Conservation (phyloP, 2,329 filamentous ascomycete species). For the Neurospora sp. region DNA sequence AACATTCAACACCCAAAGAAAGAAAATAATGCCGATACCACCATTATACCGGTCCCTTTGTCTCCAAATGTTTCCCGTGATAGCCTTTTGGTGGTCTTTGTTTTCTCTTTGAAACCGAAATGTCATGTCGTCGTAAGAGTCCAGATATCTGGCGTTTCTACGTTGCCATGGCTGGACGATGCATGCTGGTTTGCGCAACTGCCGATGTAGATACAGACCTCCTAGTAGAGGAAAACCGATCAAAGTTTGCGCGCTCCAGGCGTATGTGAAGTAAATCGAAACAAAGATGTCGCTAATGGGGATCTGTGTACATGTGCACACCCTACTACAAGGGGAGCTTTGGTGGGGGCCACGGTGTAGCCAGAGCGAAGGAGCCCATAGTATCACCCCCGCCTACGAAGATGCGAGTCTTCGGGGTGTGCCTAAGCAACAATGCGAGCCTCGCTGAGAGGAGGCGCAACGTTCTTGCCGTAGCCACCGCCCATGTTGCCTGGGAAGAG, state of each 20-base stretch:
- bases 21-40: neutral
- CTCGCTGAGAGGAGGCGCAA: slow-evolving; percentile 32
- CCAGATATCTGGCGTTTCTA: neutral
- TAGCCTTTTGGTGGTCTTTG: neutral
- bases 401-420: neutral
- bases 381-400: neutral
- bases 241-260: neutral
- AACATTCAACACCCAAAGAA: neutral
- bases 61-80: neutral
- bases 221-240: neutral
- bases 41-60: neutral
- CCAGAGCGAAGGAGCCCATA: neutral
- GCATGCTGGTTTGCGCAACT: neutral
- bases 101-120: neutral
- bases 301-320: neutral
- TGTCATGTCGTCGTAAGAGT: neutral
- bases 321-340: neutral
- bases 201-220: neutral
- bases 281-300: neutral
- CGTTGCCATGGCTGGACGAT: neutral
- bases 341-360: neutral
- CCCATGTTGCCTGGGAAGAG: slow-evolving; percentile 39
- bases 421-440: slow-evolving; percentile 15
- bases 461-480: slow-evolving; percentile 40
- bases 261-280: neutral